phyloP scores from a whole-genome alignment of 805 yeast species.

The Wickerhamiella qilinensis region DNA sequence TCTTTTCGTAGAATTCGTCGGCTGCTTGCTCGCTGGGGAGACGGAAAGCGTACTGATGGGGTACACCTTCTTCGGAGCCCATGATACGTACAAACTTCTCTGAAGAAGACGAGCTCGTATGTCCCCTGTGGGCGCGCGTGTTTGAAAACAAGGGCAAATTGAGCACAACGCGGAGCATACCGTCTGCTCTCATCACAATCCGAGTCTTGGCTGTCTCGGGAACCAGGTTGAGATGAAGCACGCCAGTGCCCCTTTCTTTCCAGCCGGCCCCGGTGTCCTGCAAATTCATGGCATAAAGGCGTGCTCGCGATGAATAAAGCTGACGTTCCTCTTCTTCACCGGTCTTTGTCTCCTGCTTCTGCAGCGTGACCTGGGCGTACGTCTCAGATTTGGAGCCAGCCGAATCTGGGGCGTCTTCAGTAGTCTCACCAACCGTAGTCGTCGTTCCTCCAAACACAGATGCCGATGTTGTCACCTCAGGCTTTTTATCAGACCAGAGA shows the following conservation, averaged over 20 bases:
- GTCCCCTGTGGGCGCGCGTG: constrained; percentile 56
- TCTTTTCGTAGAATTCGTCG: constrained; percentile 33
- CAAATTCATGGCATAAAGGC: constrained; percentile 60
- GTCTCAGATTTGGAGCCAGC: constrained; percentile 20
- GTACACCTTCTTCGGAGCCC: constrained; percentile 47
- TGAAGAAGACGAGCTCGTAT: constrained; percentile 69
- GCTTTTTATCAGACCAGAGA: constrained; percentile 2
- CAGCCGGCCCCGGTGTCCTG: constrained; percentile 59
- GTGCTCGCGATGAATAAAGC: constrained; percentile 53
- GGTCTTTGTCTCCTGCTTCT: constrained; percentile 36
- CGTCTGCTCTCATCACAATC: constrained; percentile 81
- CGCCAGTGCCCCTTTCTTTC: constrained; percentile 92
- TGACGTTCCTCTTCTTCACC: constrained; percentile 84
- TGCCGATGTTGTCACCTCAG: neutral
- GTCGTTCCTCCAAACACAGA: neutral
- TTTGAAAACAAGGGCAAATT: constrained; percentile 52
- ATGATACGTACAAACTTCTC: constrained; percentile 71
- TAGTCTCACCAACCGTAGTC: constrained; percentile 5
- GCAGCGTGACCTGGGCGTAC: constrained; percentile 21
- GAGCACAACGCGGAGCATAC: constrained; percentile 64
- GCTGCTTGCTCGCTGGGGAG: constrained; percentile 49
- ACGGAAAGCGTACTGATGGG: constrained; percentile 71
- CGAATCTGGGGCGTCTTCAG: constrained; percentile 10
- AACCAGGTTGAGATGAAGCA: constrained; percentile 55
- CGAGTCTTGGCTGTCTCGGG: constrained; percentile 31